Conservation (phyloP, 2,329 filamentous ascomycete genomes). For the Fusarium caatingaense region DNA sequence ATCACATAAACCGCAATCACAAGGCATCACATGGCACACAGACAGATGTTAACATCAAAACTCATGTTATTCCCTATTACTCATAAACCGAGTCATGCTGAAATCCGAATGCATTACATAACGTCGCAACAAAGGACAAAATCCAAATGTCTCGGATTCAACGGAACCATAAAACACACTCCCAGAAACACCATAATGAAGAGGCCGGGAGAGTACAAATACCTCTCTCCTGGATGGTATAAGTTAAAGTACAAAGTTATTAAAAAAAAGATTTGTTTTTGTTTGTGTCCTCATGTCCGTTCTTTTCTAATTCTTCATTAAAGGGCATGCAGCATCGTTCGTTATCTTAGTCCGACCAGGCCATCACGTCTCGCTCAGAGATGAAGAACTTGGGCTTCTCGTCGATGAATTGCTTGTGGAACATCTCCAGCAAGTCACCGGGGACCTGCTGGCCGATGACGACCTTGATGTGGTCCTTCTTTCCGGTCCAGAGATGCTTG, state of each 20-base stretch:
- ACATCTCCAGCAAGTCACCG: conserved; percentile 50
- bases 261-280: conserved; percentile 35
- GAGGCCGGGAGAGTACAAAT: conserved; percentile 22
- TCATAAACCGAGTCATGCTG: conserved; percentile 38
- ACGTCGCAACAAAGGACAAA: conserved; percentile 22
- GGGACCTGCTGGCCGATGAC: conserved; percentile 54
- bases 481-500: conserved; percentile 58
- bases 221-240: conserved; percentile 41
- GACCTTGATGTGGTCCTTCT: conserved; percentile 54
- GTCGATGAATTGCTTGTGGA: conserved; percentile 51
- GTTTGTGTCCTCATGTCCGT: conserved; percentile 24
- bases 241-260: conserved; percentile 44
- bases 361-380: conserved; percentile 52
- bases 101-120: conserved; percentile 33
- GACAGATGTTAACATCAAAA: not conserved
- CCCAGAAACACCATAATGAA: conserved; percentile 43
- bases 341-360: conserved; percentile 31
- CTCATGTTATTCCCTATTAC: conserved; percentile 33
- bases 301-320: conserved; percentile 39
- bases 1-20: too few relatives aligned
- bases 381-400: conserved; percentile 52
- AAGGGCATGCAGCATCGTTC: conserved; percentile 28
- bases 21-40: too few relatives aligned
- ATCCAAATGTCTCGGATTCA: conserved; percentile 41
- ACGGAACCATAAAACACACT: conserved; percentile 37